Evolutionary conservation across 202 grass and related monocot genomes (phyloP).

Genomic region (Setaria viridis): DNA sequence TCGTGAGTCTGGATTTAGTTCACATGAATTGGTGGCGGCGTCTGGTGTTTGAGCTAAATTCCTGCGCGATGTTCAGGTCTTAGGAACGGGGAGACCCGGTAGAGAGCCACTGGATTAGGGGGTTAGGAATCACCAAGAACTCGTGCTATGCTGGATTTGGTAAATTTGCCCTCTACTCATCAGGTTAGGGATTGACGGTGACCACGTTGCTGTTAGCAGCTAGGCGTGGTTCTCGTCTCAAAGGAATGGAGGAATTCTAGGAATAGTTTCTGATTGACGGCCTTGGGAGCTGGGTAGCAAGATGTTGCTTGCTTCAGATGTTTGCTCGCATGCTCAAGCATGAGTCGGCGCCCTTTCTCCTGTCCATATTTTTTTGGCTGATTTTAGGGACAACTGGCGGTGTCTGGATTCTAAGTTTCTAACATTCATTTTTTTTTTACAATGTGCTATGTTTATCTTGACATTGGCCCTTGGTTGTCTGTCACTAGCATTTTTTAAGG

Average conservation of each 20-base stretch:
- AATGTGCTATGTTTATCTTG: neutral
- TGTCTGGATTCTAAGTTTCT: neutral
- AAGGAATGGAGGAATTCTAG: neutral
- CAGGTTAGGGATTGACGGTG: neutral
- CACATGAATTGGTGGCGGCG: neutral
- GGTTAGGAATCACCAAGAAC: neutral
- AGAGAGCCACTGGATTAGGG: slow-evolving; percentile 1
- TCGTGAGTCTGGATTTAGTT: neutral
- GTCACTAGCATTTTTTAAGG: neutral
- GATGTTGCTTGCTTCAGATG: neutral
- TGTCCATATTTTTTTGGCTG: neutral
- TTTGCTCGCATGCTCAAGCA: neutral
- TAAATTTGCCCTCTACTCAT: neutral
- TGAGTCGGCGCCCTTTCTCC: neutral
- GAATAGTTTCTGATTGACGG: neutral
- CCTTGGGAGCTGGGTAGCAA: neutral
- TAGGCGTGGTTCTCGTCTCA: neutral
- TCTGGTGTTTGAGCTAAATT: neutral
- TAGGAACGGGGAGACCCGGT: neutral
- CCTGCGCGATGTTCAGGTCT: neutral
- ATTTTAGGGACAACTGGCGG: neutral
- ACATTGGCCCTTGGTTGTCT: neutral
- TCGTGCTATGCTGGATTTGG: neutral
- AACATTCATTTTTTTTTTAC: neutral
- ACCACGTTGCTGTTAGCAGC: neutral